phyloP scores from a whole-genome alignment of 2,329 filamentous ascomycete genomes.

The Xylariaceae sp. region DNA sequence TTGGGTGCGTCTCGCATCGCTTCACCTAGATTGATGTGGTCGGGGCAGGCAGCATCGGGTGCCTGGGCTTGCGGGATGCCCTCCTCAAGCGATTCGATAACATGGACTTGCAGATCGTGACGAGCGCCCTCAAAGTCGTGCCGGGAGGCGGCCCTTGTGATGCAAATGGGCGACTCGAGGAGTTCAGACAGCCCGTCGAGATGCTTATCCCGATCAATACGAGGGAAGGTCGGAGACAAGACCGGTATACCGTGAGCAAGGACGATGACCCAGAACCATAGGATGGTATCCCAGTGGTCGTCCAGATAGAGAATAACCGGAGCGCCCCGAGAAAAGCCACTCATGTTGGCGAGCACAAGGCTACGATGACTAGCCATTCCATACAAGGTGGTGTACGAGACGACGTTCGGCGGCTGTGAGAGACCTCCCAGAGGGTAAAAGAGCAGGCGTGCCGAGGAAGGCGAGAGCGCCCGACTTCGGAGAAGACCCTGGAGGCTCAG shows the following conservation, averaged over 20 bases:
- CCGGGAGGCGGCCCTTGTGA: slow-evolving; percentile 6
- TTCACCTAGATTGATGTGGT: no score
- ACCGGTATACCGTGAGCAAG: slow-evolving; percentile 13
- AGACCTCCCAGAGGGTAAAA: not conserved
- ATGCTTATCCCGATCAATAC: slow-evolving; percentile 11
- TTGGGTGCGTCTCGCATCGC: no score
- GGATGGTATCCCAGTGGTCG: slow-evolving; percentile 15
- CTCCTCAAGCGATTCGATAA: slow-evolving; percentile 7
- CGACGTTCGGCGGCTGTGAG: not conserved
- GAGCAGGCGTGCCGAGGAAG: not conserved
- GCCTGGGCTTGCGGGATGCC: not conserved
- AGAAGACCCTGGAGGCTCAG: not conserved
- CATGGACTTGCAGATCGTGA: slow-evolving; percentile 2
- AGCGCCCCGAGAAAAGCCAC: not conserved
- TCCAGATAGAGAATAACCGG: slow-evolving; percentile 16
- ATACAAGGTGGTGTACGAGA: not conserved
- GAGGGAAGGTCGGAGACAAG: slow-evolving; percentile 12
- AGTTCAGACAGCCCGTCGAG: slow-evolving; percentile 5
- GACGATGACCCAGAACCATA: slow-evolving; percentile 20
- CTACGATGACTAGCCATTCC: not conserved
- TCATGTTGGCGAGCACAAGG: not conserved
- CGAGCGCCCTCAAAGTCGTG: slow-evolving; percentile 5
- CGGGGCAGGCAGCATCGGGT: not conserved
- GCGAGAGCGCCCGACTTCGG: not conserved
- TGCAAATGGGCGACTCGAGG: slow-evolving; percentile 9